phyloP scores from a whole-genome alignment of 129 eudicot genomes.

The Flaveria sonorensis region DNA sequence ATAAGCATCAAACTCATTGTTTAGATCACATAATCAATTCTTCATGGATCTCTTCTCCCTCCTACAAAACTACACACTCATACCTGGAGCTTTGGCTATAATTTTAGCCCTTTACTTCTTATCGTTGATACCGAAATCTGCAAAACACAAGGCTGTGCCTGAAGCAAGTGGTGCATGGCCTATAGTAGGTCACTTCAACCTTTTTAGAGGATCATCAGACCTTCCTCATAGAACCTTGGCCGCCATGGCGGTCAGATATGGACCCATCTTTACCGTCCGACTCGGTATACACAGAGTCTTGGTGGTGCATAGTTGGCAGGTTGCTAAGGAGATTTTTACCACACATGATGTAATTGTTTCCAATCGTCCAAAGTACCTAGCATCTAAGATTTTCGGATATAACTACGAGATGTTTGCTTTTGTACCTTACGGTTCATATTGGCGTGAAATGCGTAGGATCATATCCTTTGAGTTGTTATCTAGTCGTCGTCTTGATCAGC shows the following conservation, averaged over 20 bases:
- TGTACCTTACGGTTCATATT: conserved; percentile 40
- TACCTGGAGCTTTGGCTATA: conserved; percentile 17
- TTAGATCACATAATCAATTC: neutral
- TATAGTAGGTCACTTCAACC: conserved; percentile 44
- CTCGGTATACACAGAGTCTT: conserved; percentile 33
- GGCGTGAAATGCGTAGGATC: conserved; percentile 50
- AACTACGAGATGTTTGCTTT: conserved; percentile 30
- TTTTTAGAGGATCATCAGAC: conserved; percentile 20
- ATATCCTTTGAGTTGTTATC: conserved; percentile 38
- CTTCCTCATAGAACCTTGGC: conserved; percentile 31
- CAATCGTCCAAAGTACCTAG: conserved; percentile 32
- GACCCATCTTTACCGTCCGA: conserved; percentile 35
- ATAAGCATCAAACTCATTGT: conserved; percentile 4
- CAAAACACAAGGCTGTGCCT: conserved; percentile 33
- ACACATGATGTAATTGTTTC: conserved; percentile 28
- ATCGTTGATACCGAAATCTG: conserved; percentile 1
- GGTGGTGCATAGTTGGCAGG: conserved; percentile 36
- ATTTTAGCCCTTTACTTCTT: conserved; percentile 25
- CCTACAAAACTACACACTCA: conserved; percentile 11
- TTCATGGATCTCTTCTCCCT: conserved; percentile 25
- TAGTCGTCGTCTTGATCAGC: conserved; percentile 27
- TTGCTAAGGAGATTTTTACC: conserved; percentile 41
- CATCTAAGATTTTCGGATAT: conserved; percentile 33
- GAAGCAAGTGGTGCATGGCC: conserved; percentile 60
- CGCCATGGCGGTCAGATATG: conserved; percentile 34